phyloP scores from a whole-genome alignment of 140 eudicot species.

The Bidens hawaiensis region DNA sequence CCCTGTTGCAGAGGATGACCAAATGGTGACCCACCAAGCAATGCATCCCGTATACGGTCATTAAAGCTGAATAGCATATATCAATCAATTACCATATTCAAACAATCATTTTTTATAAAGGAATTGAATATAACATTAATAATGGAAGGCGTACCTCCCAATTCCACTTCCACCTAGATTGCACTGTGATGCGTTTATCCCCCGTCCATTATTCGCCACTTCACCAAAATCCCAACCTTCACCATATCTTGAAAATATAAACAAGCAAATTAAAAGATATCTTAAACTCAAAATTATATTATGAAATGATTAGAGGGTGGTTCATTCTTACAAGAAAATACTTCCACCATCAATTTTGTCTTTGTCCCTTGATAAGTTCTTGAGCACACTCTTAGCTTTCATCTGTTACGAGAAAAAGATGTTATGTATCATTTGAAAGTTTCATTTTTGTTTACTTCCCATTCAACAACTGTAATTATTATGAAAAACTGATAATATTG shows the following conservation, averaged over 20 bases:
- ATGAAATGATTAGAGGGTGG: not conserved
- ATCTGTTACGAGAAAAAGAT: constrained; percentile 35
- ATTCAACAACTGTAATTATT: not conserved
- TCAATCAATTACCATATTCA: not conserved
- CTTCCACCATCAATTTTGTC: constrained; percentile 76
- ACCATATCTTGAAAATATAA: constrained; percentile 61
- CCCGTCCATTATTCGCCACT: constrained; percentile 89
- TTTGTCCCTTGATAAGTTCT: constrained; percentile 42
- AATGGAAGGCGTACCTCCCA: constrained; percentile 58
- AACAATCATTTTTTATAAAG: not conserved
- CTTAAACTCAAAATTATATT: not conserved
- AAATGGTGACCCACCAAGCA: constrained; percentile 91
- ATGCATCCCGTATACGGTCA: constrained; percentile 88
- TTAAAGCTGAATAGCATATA: constrained; percentile 57
- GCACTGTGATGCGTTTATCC: constrained; percentile 80
- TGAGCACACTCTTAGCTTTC: constrained; percentile 62
- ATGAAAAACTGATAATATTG: not conserved
- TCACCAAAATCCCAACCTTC: constrained; percentile 99
- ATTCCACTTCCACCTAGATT: constrained; percentile 87
- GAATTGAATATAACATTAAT: not conserved
- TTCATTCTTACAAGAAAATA: constrained; percentile 63
- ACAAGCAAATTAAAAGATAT: not conserved
- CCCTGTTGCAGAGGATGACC: constrained; percentile 97
- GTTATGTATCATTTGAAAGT: not conserved
- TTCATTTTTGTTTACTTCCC: not conserved